Base-by-base conservation (phyloP, 1,139 yeast genomes). In the Scheffersomyces segobiensis region DNA sequence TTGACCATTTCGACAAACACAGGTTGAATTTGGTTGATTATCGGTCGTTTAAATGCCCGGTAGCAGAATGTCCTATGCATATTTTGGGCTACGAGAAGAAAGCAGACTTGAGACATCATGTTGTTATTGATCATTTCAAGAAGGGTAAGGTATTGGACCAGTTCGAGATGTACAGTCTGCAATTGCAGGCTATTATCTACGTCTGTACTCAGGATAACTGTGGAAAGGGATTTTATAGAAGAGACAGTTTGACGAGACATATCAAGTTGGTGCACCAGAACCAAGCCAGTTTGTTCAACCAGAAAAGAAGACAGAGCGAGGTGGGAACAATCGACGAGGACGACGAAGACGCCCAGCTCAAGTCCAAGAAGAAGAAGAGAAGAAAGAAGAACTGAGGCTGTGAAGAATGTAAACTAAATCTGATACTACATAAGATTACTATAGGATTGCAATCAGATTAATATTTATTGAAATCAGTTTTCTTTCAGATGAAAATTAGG, bases 51-150 rank as follows among this genome's bases (percentile, higher is more conserved):
- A 78, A 78, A 53, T 88, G 93, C 65, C 87, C 87, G 0, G 79
- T 82, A 52, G 67, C 70, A 17, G 74, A 76, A 26, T 88, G 93
- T 65, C 89, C 89, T 0, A 87, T 89, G 87, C 77, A 80, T 52
- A 71, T 84, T 3, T 73, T 87, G 51, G 93, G 93, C 0, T 77
- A 86, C 56, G 83, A 84, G 49, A 82, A 88, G 57, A 76, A 83
- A 55, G 85, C 87, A 5, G 89, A 87, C 63, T 79, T 87, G 60
- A 76, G 84, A 60, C 82, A 91, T 59, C 93, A 88, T 64, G 81
- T 85, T 60, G 81, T 84, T 46, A 76, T 82, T 50, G 87, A 86
- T 62, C 93, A 88, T 66, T 63, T 66, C 50, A 52, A 60, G 22
- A 62, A 65, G 49, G 72, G 71, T 1, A 60, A 63, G 50, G 66